These are phyloP conservation scores for Primulina tabacum DNA, from an alignment of 257 asterid genomes.

Conservation along the genomic window DNA sequence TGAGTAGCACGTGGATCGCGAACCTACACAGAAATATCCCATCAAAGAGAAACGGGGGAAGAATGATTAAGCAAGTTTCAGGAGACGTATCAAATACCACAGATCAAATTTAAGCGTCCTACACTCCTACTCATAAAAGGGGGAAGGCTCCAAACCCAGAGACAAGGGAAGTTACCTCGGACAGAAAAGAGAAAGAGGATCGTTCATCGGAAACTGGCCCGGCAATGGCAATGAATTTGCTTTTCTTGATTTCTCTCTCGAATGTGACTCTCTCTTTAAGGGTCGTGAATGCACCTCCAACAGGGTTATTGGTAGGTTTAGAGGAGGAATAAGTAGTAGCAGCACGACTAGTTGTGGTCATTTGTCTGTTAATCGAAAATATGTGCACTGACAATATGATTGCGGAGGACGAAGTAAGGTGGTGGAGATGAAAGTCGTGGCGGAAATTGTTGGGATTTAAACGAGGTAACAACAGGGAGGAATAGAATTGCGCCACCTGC, in stretches of 20 bases:
- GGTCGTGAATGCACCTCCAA: slow-evolving; percentile 59
- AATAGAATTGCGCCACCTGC: slow-evolving; percentile 21
- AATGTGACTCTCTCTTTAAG: slow-evolving; percentile 60
- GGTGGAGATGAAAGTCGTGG: not conserved
- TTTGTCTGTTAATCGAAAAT: slow-evolving; percentile 21
- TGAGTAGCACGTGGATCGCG: slow-evolving; percentile 83
- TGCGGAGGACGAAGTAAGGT: slow-evolving; percentile 18
- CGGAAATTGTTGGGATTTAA: slow-evolving; percentile 6
- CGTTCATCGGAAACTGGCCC: slow-evolving; percentile 67
- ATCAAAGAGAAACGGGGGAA: not conserved
- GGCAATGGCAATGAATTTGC: slow-evolving; percentile 88
- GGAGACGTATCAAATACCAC: not conserved
- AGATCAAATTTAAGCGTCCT: no score
- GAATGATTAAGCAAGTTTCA: not conserved
- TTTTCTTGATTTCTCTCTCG: slow-evolving; percentile 72
- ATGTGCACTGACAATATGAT: slow-evolving; percentile 7
- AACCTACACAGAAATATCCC: slow-evolving; percentile 44
- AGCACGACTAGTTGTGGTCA: slow-evolving; percentile 36
- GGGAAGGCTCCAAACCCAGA: not conserved
- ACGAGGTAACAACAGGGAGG: slow-evolving; percentile 13
- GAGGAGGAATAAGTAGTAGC: slow-evolving; percentile 28
- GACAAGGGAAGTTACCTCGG: slow-evolving; percentile 45
- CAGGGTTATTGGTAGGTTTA: slow-evolving; percentile 17
- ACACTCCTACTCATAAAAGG: not conserved
- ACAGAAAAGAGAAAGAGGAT: slow-evolving; percentile 62